phyloP scores from a whole-genome alignment of 1,284 basidiomycete species.

The Pseudozyma tsukubaensis region DNA sequence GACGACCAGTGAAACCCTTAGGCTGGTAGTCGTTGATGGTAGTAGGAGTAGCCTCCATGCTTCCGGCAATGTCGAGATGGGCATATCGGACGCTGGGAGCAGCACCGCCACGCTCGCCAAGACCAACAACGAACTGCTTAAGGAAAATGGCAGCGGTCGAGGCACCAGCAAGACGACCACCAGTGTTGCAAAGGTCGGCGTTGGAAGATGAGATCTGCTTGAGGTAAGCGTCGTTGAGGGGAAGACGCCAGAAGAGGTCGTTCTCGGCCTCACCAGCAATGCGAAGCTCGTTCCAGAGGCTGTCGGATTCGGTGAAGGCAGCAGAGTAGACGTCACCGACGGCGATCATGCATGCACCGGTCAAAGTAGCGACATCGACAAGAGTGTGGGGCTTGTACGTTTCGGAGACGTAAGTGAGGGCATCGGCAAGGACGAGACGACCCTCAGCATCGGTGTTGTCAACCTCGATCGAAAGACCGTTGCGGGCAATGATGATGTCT shows the following conservation, averaged over 20 bases:
- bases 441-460: slow-evolving; percentile 92
- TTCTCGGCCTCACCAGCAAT: slow-evolving; percentile 78
- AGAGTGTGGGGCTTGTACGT: slow-evolving; percentile 83
- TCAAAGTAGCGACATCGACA: slow-evolving; percentile 86
- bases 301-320: slow-evolving; percentile 76
- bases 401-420: slow-evolving; percentile 84
- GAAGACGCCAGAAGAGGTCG: slow-evolving; percentile 70
- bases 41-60: slow-evolving; percentile 72
- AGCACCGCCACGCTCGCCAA: slow-evolving; percentile 56
- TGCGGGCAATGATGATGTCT: slow-evolving; percentile 83
- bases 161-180: slow-evolving; percentile 79
- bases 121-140: slow-evolving; percentile 75
- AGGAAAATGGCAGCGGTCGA: slow-evolving; percentile 89
- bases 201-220: slow-evolving; percentile 82
- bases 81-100: slow-evolving; percentile 56
- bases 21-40: slow-evolving; percentile 77
- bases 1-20: slow-evolving; percentile 82
- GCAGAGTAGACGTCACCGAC: slow-evolving; percentile 80
- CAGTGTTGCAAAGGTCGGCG: slow-evolving; percentile 82
- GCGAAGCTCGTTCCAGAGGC: slow-evolving; percentile 77
- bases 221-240: slow-evolving; percentile 80
- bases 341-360: slow-evolving; percentile 70
- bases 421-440: slow-evolving; percentile 80
- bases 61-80: slow-evolving; percentile 79
- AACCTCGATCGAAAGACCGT: slow-evolving; percentile 85